Conservation (phyloP, 768 basidiomycete genomes). For the Mycena rosella region DNA sequence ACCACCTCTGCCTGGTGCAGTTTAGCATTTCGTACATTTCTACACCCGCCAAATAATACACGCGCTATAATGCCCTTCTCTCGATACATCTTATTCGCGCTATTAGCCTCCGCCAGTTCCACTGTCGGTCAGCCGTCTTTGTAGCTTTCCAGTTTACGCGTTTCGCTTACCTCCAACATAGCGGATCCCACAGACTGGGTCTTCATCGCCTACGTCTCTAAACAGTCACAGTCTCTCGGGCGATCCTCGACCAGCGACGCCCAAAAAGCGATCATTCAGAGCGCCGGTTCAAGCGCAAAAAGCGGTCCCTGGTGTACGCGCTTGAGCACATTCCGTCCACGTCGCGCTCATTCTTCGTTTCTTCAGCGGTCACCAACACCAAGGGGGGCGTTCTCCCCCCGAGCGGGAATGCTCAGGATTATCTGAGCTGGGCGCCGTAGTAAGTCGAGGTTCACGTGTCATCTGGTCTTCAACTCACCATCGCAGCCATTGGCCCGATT, state of each 20-base stretch:
- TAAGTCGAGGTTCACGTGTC: conserved; percentile 43
- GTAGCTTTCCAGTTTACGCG: background rate
- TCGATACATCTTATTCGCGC: conserved; percentile 16
- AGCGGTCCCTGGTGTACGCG: conserved; percentile 56
- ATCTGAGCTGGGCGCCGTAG: conserved; percentile 73
- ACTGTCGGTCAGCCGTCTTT: conserved; percentile 4
- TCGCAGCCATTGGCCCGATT: conserved; percentile 66
- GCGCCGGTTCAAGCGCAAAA: conserved; percentile 52
- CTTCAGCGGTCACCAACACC: conserved; percentile 51
- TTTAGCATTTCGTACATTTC: conserved; percentile 1
- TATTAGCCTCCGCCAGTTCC: conserved; percentile 20
- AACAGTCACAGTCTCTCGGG: conserved; percentile 40
- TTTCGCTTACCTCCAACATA: conserved; percentile 33
- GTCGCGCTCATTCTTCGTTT: background rate
- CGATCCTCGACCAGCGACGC: conserved; percentile 48
- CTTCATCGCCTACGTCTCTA: conserved; percentile 55
- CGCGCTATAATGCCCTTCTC: conserved; percentile 24
- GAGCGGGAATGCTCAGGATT: conserved; percentile 57
- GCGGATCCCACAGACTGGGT: conserved; percentile 66
- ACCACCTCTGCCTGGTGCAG: background rate
- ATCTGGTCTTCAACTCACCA: conserved; percentile 32
- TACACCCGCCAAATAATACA: conserved; percentile 18
- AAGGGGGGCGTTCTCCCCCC: conserved; percentile 41
- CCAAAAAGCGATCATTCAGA: conserved; percentile 47
- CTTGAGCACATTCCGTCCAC: background rate